phyloP scores from a whole-genome alignment of 2,329 filamentous ascomycete genomes.

The Penicillium palitans region DNA sequence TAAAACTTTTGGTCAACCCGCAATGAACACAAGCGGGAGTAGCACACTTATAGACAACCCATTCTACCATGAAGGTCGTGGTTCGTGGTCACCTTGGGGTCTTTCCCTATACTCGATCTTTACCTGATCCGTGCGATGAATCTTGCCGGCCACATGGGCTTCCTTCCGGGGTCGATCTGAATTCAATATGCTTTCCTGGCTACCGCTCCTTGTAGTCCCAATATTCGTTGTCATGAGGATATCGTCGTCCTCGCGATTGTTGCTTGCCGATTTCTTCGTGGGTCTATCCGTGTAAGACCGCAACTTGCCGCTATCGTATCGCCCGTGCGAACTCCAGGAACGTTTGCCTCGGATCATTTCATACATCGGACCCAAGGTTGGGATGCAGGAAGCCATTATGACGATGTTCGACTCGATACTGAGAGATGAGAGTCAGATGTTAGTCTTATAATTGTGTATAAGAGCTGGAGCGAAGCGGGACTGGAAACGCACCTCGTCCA shows the following conservation, averaged over 20 bases:
- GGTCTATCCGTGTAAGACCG: not conserved
- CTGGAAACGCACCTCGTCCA: slow-evolving; percentile 1
- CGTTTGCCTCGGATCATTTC: slow-evolving; percentile 28
- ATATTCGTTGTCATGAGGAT: slow-evolving; percentile 1
- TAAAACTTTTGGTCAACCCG: not conserved
- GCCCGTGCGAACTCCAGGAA: slow-evolving; percentile 19
- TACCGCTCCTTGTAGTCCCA: not conserved
- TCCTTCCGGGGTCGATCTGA: slow-evolving; percentile 3
- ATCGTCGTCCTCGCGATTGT: not conserved
- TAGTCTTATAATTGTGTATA: not conserved
- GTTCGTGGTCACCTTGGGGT: not conserved
- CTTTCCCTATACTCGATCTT: slow-evolving; percentile 22
- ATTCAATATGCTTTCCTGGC: slow-evolving; percentile 25
- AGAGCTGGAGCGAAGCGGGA: too few relatives aligned
- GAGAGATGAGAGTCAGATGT: not conserved
- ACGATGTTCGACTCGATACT: slow-evolving; percentile 37
- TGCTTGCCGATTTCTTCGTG: not conserved
- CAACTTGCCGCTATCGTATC: not conserved
- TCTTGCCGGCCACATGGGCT: slow-evolving; percentile 12
- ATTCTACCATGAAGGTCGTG: not conserved
- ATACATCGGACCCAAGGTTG: slow-evolving; percentile 35
- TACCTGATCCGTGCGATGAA: slow-evolving; percentile 24
- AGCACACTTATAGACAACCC: not conserved
- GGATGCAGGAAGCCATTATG: slow-evolving; percentile 40
- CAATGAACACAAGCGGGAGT: not conserved